Percentiles rank a stretch among this genome's conserved stretches.
phyloP scores from a whole-genome alignment of 345 rosid species.

The Populus ilicifolia region DNA sequence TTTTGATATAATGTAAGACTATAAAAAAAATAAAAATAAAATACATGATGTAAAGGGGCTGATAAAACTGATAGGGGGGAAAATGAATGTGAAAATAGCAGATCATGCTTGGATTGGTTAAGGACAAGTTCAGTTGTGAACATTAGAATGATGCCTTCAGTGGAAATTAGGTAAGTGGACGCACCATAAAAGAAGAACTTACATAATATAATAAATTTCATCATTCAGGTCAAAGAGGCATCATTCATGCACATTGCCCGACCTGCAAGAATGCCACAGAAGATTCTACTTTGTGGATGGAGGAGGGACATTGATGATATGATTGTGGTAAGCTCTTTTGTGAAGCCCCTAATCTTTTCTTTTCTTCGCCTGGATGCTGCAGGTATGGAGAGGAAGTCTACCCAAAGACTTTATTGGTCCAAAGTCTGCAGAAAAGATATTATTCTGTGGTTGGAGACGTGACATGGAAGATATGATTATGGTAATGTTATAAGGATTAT shows the following conservation, averaged over 20 bases:
- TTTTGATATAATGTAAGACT: background rate
- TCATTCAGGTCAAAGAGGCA: constrained; percentile 69
- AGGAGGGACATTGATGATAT: constrained; percentile 86
- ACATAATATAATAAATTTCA: constrained; percentile 44
- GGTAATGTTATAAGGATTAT: constrained; percentile 47
- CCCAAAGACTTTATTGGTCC: constrained; percentile 55
- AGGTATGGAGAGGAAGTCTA: constrained; percentile 64
- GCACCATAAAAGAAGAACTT: constrained; percentile 30
- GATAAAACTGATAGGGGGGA: background rate
- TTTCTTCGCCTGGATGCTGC: constrained; percentile 52
- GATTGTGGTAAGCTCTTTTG: constrained; percentile 70
- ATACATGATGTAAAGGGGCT: background rate
- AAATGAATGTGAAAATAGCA: constrained; percentile 7
- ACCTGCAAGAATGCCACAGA: constrained; percentile 70
- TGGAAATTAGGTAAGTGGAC: constrained; percentile 31
- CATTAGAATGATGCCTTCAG: constrained; percentile 22
- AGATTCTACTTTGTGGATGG: constrained; percentile 87
- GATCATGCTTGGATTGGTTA: background rate
- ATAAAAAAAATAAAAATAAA: background rate
- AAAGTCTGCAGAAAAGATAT: constrained; percentile 57
- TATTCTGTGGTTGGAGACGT: constrained; percentile 76
- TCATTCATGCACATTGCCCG: constrained; percentile 48
- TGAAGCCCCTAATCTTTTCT: constrained; percentile 57
- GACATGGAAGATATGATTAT: constrained; percentile 81
- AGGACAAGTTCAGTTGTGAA: constrained; percentile 17